Conservation (phyloP, 2,329 filamentous ascomycete species). For the Albophoma yamanashiensis region DNA sequence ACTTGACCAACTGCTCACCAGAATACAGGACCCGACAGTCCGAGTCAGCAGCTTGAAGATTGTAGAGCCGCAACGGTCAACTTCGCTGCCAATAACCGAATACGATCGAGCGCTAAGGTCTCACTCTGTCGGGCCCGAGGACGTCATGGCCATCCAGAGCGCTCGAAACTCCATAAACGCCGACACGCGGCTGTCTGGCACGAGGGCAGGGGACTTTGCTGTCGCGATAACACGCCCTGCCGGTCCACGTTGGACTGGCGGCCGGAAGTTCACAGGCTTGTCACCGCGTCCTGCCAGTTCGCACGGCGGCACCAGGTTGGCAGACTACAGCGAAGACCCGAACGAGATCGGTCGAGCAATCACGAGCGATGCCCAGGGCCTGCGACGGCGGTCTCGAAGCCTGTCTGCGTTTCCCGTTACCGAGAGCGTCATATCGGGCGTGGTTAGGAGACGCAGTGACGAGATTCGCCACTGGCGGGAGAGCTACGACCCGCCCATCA, state of each 20-base stretch:
- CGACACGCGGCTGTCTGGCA: slow-evolving; percentile 26
- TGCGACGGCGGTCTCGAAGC: slow-evolving; percentile 47
- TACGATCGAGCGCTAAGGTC: slow-evolving; percentile 50
- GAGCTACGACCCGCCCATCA: slow-evolving; percentile 41
- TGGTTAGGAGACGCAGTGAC: slow-evolving; percentile 43
- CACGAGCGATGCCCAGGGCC: slow-evolving; percentile 39
- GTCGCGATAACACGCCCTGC: slow-evolving; percentile 9
- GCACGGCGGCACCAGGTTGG: slow-evolving; percentile 35
- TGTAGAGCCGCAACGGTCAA: slow-evolving; percentile 40
- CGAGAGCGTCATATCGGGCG: slow-evolving; percentile 17
- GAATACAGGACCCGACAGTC: slow-evolving; percentile 22
- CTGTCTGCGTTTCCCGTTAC: slow-evolving; percentile 41
- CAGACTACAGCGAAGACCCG: slow-evolving; percentile 29
- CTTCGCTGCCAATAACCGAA: slow-evolving; percentile 49
- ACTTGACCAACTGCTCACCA: slow-evolving; percentile 4
- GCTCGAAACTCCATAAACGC: slow-evolving; percentile 41
- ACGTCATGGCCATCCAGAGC: slow-evolving; percentile 41
- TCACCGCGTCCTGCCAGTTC: slow-evolving; percentile 52
- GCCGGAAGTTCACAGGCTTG: slow-evolving; percentile 39
- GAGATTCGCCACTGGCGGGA: slow-evolving; percentile 56
- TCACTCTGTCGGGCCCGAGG: slow-evolving; percentile 47
- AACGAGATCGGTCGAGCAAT: slow-evolving; percentile 53
- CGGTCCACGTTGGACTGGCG: slow-evolving; percentile 16
- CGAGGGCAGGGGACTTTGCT: not conserved
- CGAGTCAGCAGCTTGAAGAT: slow-evolving; percentile 23